Evolutionary conservation across 345 rosid species (phyloP), one percentile per base, ranked within the genome.

Genomic region (Populus alba): DNA sequence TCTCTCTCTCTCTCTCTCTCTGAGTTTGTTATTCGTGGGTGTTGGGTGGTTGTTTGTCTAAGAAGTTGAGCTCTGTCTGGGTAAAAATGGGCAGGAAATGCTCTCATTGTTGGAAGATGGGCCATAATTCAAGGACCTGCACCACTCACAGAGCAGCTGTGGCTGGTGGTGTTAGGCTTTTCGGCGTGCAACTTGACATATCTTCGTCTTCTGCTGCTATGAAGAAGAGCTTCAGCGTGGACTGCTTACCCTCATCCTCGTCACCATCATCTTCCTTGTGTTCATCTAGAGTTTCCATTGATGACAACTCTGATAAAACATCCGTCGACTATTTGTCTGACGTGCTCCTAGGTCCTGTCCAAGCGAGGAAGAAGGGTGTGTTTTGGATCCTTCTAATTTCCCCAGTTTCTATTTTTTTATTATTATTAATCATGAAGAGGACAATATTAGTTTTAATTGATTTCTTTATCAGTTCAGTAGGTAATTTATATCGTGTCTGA

Each of bases 91-190:
- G 90, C 80, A 91, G 94, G 73, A 91, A 86, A 75, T 91, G 94
- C 85, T 91, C 94, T 66, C 91, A 87, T 71, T 91, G 92, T 67
- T 89, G 92, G 63, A 89, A 84, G 86, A 79, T 72, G 10, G 94
- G 94, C 45, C 94, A 91, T 67, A 91, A 91, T 84, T 87, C 92
- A 18, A 85, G 92, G 79, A 89, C 92, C 57, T 89, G 94, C 81
- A 75, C 77, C 27, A 37, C 55, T 65, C 72, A 38, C 82, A 78
- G 79, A 76, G 76, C 81, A 2, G 20, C 57, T 31, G 15, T 74
- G 72, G 10, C 10, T 61, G 75, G n/a, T 68, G 76, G 79, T 59
- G 75, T 86, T 20, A 83, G 83, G 84, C 89, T 91, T 65, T 89
- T 91, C 27, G 95, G 95, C 1, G 90, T 91, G 39, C 90, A 82